These are phyloP conservation scores for Pelargonium fulgidum DNA, from an alignment of 441 rosid genomes.

Conservation along the genomic window DNA sequence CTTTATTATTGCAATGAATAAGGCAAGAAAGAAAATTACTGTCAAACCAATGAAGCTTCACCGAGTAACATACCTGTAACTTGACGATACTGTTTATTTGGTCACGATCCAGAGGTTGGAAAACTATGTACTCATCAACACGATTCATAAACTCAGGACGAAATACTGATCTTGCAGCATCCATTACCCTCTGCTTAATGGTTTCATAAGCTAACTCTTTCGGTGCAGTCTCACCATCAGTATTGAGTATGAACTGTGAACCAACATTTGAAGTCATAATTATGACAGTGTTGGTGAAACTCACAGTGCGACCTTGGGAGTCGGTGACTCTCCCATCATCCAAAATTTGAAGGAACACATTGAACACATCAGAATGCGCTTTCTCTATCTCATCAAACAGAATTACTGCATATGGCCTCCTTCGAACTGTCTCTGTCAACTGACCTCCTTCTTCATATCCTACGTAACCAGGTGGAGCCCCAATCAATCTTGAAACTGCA, in stretches of 20 bases:
- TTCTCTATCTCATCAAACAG: constrained; percentile 96
- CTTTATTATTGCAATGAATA: background rate
- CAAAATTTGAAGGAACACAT: constrained; percentile 97
- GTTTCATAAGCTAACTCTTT: constrained; percentile 64
- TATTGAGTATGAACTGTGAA: constrained; percentile 71
- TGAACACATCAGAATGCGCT: constrained; percentile 97
- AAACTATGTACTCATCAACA: constrained; percentile 91
- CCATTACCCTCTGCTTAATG: constrained; percentile 78
- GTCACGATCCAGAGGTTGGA: constrained; percentile 82
- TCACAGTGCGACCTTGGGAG: constrained; percentile 95
- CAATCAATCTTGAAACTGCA: constrained; percentile 90
- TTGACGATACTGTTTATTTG: constrained; percentile 79
- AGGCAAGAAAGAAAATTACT: background rate
- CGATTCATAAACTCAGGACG: constrained; percentile 98
- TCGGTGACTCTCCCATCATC: constrained; percentile 97
- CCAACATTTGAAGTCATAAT: constrained; percentile 98
- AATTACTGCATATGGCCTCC: constrained; percentile 85
- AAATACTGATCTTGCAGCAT: constrained; percentile 86
- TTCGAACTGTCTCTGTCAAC: constrained; percentile 90
- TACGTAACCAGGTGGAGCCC: constrained; percentile 97
- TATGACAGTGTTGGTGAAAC: constrained; percentile 88
- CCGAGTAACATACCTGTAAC: constrained; percentile 57
- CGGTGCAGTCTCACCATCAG: constrained; percentile 43
- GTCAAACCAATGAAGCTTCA: background rate
- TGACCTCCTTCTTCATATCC: constrained; percentile 98